Conservation (phyloP, 305 asterid species). For the Withania somnifera region DNA sequence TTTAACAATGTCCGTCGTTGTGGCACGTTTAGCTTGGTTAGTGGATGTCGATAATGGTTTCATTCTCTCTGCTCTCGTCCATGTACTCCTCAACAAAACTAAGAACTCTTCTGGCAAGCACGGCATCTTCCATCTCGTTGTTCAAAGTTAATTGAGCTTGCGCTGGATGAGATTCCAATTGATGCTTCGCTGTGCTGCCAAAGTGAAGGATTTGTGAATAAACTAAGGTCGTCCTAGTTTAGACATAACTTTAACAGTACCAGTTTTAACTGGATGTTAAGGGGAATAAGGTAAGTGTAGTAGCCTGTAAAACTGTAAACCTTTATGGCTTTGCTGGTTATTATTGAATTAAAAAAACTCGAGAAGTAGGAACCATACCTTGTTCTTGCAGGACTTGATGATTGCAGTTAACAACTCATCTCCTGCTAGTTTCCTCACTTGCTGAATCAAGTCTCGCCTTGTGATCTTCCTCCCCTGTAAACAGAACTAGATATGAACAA, state of each 20-base stretch:
- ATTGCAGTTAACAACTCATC: conserved; percentile 39
- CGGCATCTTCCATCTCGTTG: conserved; percentile 4
- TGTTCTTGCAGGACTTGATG: conserved; percentile 35
- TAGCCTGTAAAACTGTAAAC: background rate
- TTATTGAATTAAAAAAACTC: too few relatives aligned
- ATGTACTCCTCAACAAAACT: background rate
- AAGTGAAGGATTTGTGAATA: background rate
- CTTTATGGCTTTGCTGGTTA: background rate
- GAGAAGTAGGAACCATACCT: conserved; percentile 21
- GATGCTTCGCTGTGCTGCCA: background rate
- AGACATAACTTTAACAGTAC: background rate
- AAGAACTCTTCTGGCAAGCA: background rate
- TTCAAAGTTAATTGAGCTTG: background rate
- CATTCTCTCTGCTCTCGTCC: background rate
- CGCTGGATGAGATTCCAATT: background rate
- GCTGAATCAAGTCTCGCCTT: conserved; percentile 41
- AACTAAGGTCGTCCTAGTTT: background rate
- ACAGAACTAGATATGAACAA: background rate
- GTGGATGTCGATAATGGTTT: background rate
- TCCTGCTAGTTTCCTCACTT: conserved; percentile 52
- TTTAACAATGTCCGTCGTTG: background rate
- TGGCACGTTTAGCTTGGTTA: background rate
- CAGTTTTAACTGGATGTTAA: background rate
- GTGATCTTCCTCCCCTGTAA: conserved; percentile 43
- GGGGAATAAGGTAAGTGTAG: background rate